Evolutionary conservation across 192 early-diverging fungal species (phyloP).

Genomic region (Glomus cerebriforme): DNA sequence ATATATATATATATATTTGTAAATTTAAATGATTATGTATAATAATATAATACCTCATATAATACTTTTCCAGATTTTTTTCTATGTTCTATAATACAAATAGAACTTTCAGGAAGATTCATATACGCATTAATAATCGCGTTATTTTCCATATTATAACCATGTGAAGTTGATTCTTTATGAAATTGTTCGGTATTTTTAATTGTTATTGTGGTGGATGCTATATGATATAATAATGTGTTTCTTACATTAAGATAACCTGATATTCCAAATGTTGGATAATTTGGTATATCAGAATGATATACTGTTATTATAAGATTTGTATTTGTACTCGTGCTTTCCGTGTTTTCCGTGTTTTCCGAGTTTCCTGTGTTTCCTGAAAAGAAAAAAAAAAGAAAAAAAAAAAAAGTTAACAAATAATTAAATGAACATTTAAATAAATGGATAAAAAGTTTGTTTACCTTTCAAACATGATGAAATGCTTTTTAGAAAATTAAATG

Average conservation of each 20-base stretch:
- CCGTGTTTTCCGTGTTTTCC: no score
- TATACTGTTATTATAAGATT: constrained; percentile 39
- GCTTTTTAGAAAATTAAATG: constrained; percentile 18
- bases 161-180: constrained; percentile 34
- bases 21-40: not conserved
- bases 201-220: constrained; percentile 39
- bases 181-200: constrained; percentile 39
- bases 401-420: not conserved
- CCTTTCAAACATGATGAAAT: not conserved
- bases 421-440: not conserved
- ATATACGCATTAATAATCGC: constrained; percentile 37
- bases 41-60: constrained; percentile 48
- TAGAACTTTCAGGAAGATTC: constrained; percentile 37
- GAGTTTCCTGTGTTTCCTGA: no score
- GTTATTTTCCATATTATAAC: constrained; percentile 16
- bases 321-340: not conserved
- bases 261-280: constrained; percentile 35
- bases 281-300: constrained; percentile 45
- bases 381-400: not conserved
- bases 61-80: constrained; percentile 45
- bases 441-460: not conserved
- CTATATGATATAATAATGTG: constrained; percentile 36
- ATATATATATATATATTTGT: no score
- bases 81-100: constrained; percentile 45
- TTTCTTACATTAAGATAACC: constrained; percentile 30